Evolutionary conservation across 2,329 filamentous ascomycete species (phyloP).

Genomic region (Apiospora rasikravindrae): DNA sequence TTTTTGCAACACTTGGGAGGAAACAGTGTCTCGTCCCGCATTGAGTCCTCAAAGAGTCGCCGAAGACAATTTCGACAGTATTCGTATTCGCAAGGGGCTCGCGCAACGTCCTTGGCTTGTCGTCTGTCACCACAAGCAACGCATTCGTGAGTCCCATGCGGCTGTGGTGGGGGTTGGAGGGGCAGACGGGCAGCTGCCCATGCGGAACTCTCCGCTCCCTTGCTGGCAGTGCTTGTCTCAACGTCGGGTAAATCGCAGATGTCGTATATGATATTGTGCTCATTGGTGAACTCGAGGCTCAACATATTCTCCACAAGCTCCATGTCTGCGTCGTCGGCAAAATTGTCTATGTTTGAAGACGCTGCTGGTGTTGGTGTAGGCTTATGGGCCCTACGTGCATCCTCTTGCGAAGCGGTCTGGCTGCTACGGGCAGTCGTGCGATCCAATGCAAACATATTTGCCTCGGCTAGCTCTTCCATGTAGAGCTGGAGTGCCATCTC

Average conservation of each 20-base stretch:
- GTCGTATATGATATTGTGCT: background rate
- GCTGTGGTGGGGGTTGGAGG: too few species aligned
- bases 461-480: background rate
- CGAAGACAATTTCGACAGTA: slow-evolving; percentile 58
- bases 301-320: background rate
- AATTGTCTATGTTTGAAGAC: background rate
- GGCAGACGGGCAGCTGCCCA: slow-evolving; percentile 27
- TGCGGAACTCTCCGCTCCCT: slow-evolving; percentile 27
- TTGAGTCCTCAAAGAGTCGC: slow-evolving; percentile 48
- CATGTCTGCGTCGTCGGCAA: background rate
- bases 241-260: background rate
- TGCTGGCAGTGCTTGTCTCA: background rate
- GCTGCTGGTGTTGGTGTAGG: background rate
- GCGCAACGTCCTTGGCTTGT: slow-evolving; percentile 24
- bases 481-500: background rate
- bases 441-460: background rate
- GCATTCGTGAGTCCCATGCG: slow-evolving; percentile 21
- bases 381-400: background rate
- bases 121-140: slow-evolving; percentile 26
- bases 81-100: slow-evolving; percentile 44
- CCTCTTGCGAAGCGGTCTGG: background rate
- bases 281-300: background rate
- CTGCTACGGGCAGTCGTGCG: background rate
- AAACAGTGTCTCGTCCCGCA: slow-evolving; percentile 57
- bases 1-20: slow-evolving; percentile 59